These are phyloP conservation scores for Kwoniella shivajii DNA, from an alignment of 1,284 basidiomycete genomes.

Conservation along the genomic window DNA sequence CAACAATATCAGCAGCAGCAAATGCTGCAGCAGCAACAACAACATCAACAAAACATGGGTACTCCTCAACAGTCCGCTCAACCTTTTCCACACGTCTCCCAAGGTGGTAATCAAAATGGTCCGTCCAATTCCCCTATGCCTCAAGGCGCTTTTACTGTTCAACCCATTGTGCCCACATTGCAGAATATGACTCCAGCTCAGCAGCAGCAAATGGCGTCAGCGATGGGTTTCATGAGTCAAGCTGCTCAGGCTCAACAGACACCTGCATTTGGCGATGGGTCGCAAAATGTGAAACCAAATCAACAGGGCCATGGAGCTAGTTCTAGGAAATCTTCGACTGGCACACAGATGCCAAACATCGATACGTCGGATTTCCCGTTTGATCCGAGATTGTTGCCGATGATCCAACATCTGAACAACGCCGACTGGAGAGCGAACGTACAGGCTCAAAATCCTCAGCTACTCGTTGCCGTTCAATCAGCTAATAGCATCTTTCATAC, in stretches of 20 bases:
- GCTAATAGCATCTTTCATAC: conserved; percentile 28
- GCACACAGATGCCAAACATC: conserved; percentile 22
- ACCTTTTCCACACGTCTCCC: conserved; percentile 1
- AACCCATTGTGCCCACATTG: conserved; percentile 12
- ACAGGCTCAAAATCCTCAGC: conserved; percentile 33
- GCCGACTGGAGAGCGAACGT: conserved; percentile 39
- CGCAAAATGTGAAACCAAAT: conserved; percentile 1
- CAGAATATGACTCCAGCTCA: conserved; percentile 31
- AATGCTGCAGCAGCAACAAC: conserved; percentile 3
- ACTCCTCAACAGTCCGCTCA: conserved; percentile 5
- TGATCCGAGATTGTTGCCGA: conserved; percentile 38
- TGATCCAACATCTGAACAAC: conserved; percentile 31
- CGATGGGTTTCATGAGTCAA: conserved; percentile 34
- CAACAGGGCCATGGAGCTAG: background rate
- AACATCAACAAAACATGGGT: conserved; percentile 20
- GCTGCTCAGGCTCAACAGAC: conserved; percentile 23
- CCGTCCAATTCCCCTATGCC: background rate
- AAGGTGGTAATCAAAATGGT: background rate
- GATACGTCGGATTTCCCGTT: conserved; percentile 47
- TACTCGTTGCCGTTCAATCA: conserved; percentile 24
- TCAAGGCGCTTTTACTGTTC: conserved; percentile 5
- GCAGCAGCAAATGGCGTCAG: conserved; percentile 41
- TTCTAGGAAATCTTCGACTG: conserved; percentile 5
- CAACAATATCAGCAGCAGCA: conserved; percentile 7
- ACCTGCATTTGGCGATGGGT: background rate